Conservation (phyloP, 179 eudicot species). For the Corrigiola litoralis region DNA sequence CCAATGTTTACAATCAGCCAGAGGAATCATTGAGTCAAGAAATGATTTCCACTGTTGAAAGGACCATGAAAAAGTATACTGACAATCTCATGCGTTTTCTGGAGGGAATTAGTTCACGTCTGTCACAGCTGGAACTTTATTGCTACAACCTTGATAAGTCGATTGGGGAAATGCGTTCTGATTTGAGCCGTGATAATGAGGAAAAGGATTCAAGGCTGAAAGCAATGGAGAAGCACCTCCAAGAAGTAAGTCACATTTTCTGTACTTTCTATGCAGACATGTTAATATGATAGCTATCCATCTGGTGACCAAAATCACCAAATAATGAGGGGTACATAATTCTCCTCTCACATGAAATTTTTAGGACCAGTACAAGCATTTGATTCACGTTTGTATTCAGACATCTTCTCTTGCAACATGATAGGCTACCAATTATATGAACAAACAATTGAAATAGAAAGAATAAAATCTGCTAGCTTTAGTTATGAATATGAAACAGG, state of each 20-base stretch:
- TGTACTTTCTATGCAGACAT: constrained; percentile 1
- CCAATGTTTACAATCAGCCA: constrained; percentile 41
- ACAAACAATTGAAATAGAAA: neutral
- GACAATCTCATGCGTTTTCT: constrained; percentile 96
- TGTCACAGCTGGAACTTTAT: constrained; percentile 88
- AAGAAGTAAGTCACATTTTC: constrained; percentile 60
- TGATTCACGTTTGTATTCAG: no score
- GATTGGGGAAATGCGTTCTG: constrained; percentile 90
- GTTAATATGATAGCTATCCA: no score
- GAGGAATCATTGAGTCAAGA: constrained; percentile 75
- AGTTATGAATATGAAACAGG: no score
- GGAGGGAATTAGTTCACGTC: constrained; percentile 90
- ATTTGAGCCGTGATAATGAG: constrained; percentile 69
- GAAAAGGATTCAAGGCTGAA: constrained; percentile 81
- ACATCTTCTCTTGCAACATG: no score
- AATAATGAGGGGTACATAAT: no score
- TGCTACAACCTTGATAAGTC: constrained; percentile 94
- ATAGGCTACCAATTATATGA: neutral
- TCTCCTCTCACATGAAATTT: neutral
- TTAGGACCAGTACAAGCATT: no score
- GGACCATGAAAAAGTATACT: constrained; percentile 78
- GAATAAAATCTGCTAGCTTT: neutral
- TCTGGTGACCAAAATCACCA: no score
- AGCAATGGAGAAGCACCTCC: constrained; percentile 85
- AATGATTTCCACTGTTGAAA: constrained; percentile 59